Evolutionary conservation across 192 early-diverging fungal genomes (phyloP).

Genomic region (Neocallimastix lanati): DNA sequence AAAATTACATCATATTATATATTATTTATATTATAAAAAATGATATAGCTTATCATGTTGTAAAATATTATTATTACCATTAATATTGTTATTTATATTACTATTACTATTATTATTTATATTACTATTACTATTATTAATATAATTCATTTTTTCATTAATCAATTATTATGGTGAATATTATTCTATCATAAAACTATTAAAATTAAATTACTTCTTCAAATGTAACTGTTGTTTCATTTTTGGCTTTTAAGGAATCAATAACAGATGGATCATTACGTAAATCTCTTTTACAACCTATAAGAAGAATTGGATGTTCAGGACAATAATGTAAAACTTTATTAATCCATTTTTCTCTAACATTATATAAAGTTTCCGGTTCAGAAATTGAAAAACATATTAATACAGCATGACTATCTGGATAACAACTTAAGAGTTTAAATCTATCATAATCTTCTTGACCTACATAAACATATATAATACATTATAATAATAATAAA

Average conservation of each 20-base stretch:
- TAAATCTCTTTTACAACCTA: constrained; percentile 79
- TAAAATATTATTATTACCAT: too few relatives aligned
- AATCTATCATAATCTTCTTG: constrained; percentile 57
- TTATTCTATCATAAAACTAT: too few relatives aligned
- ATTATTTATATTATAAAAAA: too few relatives aligned
- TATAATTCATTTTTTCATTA: too few relatives aligned
- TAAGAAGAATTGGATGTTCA: constrained; percentile 39
- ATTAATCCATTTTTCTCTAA: constrained; percentile 38
- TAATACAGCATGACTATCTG: constrained; percentile 46
- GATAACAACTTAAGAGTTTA: constrained; percentile 45
- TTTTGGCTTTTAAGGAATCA: constrained; percentile 47
- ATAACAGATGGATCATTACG: constrained; percentile 61
- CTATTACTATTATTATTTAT: too few relatives aligned
- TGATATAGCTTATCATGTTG: too few relatives aligned
- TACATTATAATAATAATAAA: too few relatives aligned
- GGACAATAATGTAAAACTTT: constrained; percentile 9
- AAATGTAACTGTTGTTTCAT: constrained; percentile 50
- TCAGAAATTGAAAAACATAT: constrained; percentile 50
- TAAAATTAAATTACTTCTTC: constrained; percentile 55
- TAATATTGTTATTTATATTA: too few relatives aligned
- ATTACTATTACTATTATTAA: too few relatives aligned
- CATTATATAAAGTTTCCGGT: constrained; percentile 56
- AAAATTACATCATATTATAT: too few relatives aligned
- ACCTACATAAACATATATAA: too few relatives aligned
- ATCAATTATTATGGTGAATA: too few relatives aligned